These are phyloP conservation scores for Lepiota venenata DNA, from an alignment of 768 basidiomycete genomes.

Conservation along the genomic window DNA sequence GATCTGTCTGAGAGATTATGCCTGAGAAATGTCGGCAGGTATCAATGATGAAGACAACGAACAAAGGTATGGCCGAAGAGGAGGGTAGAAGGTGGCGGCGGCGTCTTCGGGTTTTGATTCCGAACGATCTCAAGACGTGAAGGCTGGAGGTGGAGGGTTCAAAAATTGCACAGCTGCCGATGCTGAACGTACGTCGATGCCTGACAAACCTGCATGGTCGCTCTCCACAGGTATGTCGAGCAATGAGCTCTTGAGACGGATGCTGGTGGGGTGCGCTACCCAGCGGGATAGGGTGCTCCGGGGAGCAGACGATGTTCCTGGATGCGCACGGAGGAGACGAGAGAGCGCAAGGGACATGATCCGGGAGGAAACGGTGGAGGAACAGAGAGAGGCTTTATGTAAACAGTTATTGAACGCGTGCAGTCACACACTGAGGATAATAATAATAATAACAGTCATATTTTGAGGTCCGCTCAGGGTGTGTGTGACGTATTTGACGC, in stretches of 20 bases:
- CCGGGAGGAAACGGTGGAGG: neutral
- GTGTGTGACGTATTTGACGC: slow-evolving; percentile 7
- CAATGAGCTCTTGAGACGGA: slow-evolving; percentile 13
- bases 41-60: slow-evolving; percentile 23
- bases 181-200: slow-evolving; percentile 31
- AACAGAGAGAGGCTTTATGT: neutral
- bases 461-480: too few relatives aligned
- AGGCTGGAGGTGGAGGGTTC: slow-evolving; percentile 33
- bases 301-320: slow-evolving; percentile 5
- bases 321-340: slow-evolving; percentile 14
- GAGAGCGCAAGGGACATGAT: slow-evolving; percentile 21
- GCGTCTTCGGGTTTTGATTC: slow-evolving; percentile 50
- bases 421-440: slow-evolving; percentile 4
- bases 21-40: slow-evolving; percentile 9
- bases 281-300: neutral
- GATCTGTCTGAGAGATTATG: slow-evolving; percentile 57
- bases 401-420: slow-evolving; percentile 1
- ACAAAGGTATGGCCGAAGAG: slow-evolving; percentile 87
- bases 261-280: neutral
- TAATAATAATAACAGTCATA: too few relatives aligned
- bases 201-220: slow-evolving; percentile 19
- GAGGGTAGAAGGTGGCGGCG: slow-evolving; percentile 64
- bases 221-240: slow-evolving; percentile 5
- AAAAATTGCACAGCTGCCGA: neutral
- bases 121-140: slow-evolving; percentile 46